These are phyloP conservation scores for Exserohilum rostratum DNA, from an alignment of 2,329 filamentous ascomycete species.

Conservation along the genomic window DNA sequence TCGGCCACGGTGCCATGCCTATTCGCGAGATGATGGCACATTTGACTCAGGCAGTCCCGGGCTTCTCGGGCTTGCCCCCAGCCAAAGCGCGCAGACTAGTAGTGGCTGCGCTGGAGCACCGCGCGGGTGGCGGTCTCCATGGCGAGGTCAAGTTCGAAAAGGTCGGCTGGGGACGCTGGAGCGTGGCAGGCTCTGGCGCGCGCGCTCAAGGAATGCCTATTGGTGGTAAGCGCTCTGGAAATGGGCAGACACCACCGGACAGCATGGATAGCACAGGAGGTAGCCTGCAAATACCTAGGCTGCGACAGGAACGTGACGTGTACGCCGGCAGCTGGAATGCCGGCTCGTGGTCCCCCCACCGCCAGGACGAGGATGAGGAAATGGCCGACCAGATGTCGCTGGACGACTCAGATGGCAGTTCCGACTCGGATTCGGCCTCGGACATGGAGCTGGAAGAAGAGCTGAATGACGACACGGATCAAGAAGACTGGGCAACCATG, in stretches of 20 bases:
- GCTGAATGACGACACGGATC: conserved; percentile 82
- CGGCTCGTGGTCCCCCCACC: conserved; percentile 73
- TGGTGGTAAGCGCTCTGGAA: conserved; percentile 40
- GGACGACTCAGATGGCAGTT: conserved; percentile 68
- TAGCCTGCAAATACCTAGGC: conserved; percentile 56
- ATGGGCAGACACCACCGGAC: conserved; percentile 56
- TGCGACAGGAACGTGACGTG: conserved; percentile 42
- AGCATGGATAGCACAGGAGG: conserved; percentile 51
- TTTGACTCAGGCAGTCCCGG: conserved; percentile 89
- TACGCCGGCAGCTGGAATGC: conserved; percentile 67
- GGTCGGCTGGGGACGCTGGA: conserved; percentile 97
- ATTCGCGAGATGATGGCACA: conserved; percentile 97
- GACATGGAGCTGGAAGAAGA: conserved; percentile 73
- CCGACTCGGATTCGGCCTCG: conserved; percentile 74
- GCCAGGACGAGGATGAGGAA: conserved; percentile 52
- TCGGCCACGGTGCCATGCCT: conserved; percentile 86
- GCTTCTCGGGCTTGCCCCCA: conserved; percentile 86
- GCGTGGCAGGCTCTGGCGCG: conserved; percentile 61
- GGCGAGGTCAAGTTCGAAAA: conserved; percentile 88
- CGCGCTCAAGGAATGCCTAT: conserved; percentile 57
- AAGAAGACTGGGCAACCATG: conserved; percentile 93
- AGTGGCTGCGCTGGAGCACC: conserved; percentile 87
- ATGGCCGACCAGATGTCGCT: conserved; percentile 92
- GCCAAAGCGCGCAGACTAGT: conserved; percentile 90
- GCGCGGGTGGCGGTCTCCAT: conserved; percentile 64